phyloP scores from a whole-genome alignment of 345 rosid species.

The Aquilaria sinensis region DNA sequence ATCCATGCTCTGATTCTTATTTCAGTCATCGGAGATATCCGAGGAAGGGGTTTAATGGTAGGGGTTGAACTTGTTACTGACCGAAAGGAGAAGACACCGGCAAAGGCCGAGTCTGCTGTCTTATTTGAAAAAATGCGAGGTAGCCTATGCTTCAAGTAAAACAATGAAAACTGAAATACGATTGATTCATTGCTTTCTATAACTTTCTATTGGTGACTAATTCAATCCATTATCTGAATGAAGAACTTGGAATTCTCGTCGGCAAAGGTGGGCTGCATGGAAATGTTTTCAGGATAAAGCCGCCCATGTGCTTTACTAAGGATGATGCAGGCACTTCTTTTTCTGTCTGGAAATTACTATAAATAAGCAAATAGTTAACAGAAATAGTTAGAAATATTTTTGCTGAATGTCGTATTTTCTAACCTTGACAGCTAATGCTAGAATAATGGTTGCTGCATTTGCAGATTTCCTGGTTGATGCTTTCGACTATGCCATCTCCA shows the following conservation, averaged over 20 bases:
- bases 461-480: conserved; percentile 82
- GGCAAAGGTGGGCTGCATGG: conserved; percentile 96
- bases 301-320: conserved; percentile 93
- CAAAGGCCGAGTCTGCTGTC: conserved; percentile 72
- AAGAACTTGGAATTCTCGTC: conserved; percentile 71
- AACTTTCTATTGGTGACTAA: background rate
- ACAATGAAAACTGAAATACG: background rate
- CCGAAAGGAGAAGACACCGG: conserved; percentile 74
- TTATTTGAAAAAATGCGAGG: conserved; percentile 86
- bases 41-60: conserved; percentile 92
- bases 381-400: too few relatives aligned
- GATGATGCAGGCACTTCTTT: conserved; percentile 75
- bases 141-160: conserved; percentile 16
- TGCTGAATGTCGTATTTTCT: background rate
- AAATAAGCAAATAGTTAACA: too few relatives aligned
- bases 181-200: background rate
- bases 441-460: background rate
- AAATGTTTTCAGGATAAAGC: conserved; percentile 82
- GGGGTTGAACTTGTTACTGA: conserved; percentile 83
- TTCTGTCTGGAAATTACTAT: background rate
- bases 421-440: background rate
- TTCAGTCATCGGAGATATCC: conserved; percentile 84
- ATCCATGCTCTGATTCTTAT: conserved; percentile 4
- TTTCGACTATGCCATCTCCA: conserved; percentile 65
- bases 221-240: conserved; percentile 15